A percentile compares a stretch with the other conserved stretches of the same genome.
phyloP scores from a whole-genome alignment of 371 early-diverging fungal species.

The Aphelidium insulamus region DNA sequence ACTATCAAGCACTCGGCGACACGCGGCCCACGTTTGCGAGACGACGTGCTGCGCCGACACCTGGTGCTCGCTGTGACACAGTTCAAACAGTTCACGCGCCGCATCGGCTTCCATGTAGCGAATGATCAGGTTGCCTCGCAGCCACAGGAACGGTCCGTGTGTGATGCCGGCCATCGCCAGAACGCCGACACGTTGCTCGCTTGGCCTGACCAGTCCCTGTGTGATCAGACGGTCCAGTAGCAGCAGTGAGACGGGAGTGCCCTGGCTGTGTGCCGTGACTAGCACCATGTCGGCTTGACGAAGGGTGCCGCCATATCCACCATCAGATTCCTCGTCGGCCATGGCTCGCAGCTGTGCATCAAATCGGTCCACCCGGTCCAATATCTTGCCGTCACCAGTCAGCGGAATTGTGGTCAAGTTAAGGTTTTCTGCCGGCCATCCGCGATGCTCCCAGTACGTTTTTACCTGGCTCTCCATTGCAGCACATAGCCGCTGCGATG shows the following conservation, averaged over 20 bases:
- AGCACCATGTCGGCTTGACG: conserved; percentile 46
- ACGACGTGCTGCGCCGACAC: conserved; percentile 38
- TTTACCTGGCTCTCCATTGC: conserved; percentile 47
- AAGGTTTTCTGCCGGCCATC: not conserved
- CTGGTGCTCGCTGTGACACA: conserved; percentile 49
- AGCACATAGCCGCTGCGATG: conserved; percentile 60
- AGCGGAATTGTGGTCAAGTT: conserved; percentile 47
- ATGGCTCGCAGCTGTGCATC: conserved; percentile 5
- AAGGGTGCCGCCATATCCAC: conserved; percentile 5
- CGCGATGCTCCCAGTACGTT: conserved; percentile 17
- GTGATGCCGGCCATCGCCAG: conserved; percentile 78
- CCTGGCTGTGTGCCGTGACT: conserved; percentile 74
- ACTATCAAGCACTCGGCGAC: conserved; percentile 36
- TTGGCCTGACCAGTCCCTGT: conserved; percentile 28
- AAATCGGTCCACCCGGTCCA: conserved; percentile 51
- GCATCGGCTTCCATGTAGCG: conserved; percentile 74
- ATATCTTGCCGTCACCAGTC: conserved; percentile 70
- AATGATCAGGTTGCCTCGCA: conserved; percentile 53
- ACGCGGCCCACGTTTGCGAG: conserved; percentile 36
- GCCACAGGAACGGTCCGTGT: conserved; percentile 66
- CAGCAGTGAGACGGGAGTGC: conserved; percentile 64
- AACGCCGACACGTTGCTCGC: conserved; percentile 40
- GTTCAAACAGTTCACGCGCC: conserved; percentile 75
- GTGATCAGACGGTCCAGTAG: conserved; percentile 41
- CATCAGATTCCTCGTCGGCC: not conserved